A percentile compares a stretch with the other conserved stretches of the same genome.
These are phyloP conservation scores for Murraya paniculata DNA, from an alignment of 345 rosid genomes.

Conservation along the genomic window DNA sequence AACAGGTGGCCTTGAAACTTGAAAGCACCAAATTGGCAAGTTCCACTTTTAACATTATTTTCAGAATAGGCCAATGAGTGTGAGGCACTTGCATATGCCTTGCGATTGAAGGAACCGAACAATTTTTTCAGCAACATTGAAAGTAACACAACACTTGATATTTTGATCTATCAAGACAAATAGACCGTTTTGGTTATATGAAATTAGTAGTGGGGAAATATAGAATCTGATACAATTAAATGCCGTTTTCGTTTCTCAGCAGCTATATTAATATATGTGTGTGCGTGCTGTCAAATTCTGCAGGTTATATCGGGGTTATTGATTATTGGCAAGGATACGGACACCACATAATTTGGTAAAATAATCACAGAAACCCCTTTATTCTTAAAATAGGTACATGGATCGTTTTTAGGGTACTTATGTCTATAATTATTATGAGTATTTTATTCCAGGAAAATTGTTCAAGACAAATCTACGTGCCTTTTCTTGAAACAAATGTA, in stretches of 20 bases:
- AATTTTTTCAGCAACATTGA: background rate
- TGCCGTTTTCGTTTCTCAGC: background rate
- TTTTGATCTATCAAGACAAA: background rate
- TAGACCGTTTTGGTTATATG: no score
- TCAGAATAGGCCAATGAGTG: background rate
- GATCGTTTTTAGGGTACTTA: no score
- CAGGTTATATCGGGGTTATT: background rate
- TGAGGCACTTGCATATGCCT: background rate
- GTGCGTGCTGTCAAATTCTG: background rate
- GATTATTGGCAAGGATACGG: no score
- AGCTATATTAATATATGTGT: no score
- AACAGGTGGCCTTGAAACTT: background rate
- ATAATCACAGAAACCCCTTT: no score
- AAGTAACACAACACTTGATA: background rate
- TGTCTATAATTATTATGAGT: no score
- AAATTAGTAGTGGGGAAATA: background rate
- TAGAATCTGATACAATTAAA: background rate
- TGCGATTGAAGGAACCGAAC: background rate
- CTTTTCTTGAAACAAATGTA: no score
- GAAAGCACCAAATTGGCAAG: no score
- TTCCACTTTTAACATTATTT: background rate
- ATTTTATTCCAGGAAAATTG: no score
- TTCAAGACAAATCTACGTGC: no score
- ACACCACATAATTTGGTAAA: no score
- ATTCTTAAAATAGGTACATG: no score